phyloP scores from a whole-genome alignment of 441 rosid genomes.

The Aquilaria agallochum region DNA sequence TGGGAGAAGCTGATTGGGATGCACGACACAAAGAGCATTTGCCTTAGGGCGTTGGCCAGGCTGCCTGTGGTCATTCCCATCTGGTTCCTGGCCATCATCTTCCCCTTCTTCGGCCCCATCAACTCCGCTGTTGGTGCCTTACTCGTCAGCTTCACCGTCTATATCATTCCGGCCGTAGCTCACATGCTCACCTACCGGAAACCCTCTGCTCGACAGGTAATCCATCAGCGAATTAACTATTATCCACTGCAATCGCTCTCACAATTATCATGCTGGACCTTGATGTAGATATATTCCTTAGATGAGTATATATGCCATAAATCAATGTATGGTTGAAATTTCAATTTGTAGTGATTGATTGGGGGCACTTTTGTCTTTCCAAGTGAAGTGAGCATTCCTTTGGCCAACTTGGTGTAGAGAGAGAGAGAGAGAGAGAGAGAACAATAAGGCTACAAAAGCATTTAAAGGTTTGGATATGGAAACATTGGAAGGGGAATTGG shows the following conservation, averaged over 20 bases:
- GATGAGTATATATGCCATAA: not conserved
- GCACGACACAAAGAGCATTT: not conserved
- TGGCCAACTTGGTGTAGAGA: slow-evolving; percentile 15
- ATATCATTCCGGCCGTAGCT: slow-evolving; percentile 80
- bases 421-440: slow-evolving; percentile 5
- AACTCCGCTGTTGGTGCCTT: slow-evolving; percentile 95
- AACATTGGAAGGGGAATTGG: slow-evolving; percentile 20
- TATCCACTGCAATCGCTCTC: not conserved
- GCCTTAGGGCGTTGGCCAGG: not conserved
- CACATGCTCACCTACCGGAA: slow-evolving; percentile 93
- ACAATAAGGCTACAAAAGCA: slow-evolving; percentile 26
- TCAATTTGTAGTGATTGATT: slow-evolving; percentile 9
- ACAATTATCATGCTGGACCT: not conserved
- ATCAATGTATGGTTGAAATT: not conserved
- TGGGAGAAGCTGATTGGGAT: not conserved
- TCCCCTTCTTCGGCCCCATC: slow-evolving; percentile 12
- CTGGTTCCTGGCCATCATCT: not conserved
- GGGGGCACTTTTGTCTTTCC: slow-evolving; percentile 18
- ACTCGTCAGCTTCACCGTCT: slow-evolving; percentile 92
- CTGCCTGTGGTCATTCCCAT: not conserved
- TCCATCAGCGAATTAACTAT: not conserved
- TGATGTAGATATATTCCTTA: no score
- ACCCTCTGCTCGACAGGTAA: slow-evolving; percentile 87
- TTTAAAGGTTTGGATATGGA: slow-evolving; percentile 34
- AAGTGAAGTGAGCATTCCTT: slow-evolving; percentile 8